A percentile compares a stretch with the other conserved stretches of the same genome.
phyloP scores from a whole-genome alignment of 768 basidiomycete species.

The Dioszegia hungarica region DNA sequence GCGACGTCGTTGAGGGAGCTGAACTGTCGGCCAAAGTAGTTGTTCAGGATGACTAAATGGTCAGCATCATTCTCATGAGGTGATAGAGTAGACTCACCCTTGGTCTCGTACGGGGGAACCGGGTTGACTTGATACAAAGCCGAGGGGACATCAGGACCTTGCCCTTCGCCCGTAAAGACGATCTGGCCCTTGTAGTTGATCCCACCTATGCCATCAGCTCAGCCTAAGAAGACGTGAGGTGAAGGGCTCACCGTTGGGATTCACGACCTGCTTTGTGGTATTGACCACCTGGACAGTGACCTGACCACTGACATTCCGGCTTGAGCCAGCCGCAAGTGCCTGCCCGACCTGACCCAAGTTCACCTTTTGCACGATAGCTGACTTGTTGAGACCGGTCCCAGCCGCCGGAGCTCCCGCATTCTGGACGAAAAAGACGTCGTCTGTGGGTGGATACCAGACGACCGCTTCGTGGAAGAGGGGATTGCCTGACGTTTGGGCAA shows the following conservation, averaged over 20 bases:
- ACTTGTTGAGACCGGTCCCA: constrained; percentile 61
- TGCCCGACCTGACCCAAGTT: constrained; percentile 57
- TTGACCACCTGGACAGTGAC: constrained; percentile 14
- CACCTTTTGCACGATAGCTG: constrained; percentile 63
- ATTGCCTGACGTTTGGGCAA: constrained; percentile 59
- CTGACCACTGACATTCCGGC: constrained; percentile 47
- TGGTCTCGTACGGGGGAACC: constrained; percentile 60
- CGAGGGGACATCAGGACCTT: constrained; percentile 59
- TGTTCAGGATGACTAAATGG: constrained; percentile 58
- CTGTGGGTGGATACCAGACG: constrained; percentile 55
- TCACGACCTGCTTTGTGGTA: constrained; percentile 6
- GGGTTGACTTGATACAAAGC: constrained; percentile 65
- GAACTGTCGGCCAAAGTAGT: constrained; percentile 74
- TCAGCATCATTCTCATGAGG: constrained; percentile 1
- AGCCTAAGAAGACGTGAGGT: constrained; percentile 54
- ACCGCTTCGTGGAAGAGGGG: constrained; percentile 72
- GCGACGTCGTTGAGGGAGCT: constrained; percentile 77
- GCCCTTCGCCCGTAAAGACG: constrained; percentile 63
- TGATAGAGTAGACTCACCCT: constrained; percentile 29
- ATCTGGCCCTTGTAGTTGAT: constrained; percentile 60
- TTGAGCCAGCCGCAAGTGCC: background rate
- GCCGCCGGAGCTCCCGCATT: constrained; percentile 65
- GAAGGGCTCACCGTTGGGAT: constrained; percentile 52
- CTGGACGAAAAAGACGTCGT: constrained; percentile 68
- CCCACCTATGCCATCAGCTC: constrained; percentile 56